Percentiles rank a stretch among this genome's conserved stretches.
Conservation (phyloP, 2,329 filamentous ascomycete genomes). For the Fusarium mangiferae region DNA sequence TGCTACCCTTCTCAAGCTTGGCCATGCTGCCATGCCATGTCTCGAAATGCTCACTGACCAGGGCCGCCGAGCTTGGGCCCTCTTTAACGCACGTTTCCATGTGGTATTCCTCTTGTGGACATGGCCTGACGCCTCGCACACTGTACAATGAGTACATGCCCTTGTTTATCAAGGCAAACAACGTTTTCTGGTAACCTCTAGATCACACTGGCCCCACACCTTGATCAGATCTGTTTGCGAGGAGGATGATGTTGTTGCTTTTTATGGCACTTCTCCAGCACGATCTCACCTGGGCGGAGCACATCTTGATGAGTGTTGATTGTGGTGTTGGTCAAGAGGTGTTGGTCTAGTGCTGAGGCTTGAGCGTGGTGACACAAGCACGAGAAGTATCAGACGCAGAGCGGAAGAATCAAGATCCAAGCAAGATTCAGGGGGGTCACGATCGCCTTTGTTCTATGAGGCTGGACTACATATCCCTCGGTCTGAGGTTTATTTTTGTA, state of each 20-base stretch:
- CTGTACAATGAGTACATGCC: constrained; percentile 21
- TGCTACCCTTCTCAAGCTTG: not conserved
- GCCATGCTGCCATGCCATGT: not conserved
- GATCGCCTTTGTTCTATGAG: constrained; percentile 4
- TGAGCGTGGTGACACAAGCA: constrained; percentile 13
- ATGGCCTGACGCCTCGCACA: constrained; percentile 30
- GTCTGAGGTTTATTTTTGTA: not conserved
- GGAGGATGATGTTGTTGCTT: not conserved
- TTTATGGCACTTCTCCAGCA: not conserved
- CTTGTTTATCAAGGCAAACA: constrained; percentile 28
- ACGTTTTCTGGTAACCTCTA: not conserved
- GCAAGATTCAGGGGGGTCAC: not conserved
- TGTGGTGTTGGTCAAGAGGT: constrained; percentile 1
- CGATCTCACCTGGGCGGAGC: not conserved
- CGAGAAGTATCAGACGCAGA: not conserved
- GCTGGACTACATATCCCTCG: not conserved
- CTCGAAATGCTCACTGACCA: not conserved
- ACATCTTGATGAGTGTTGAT: not conserved
- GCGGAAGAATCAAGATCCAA: constrained; percentile 2
- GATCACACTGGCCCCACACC: constrained; percentile 12
- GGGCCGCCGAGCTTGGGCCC: constrained; percentile 26
- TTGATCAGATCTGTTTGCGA: constrained; percentile 11
- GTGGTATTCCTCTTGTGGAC: constrained; percentile 18
- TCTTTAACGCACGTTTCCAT: constrained; percentile 23
- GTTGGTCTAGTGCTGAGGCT: constrained; percentile 19